Evolutionary conservation across 495 filamentous ascomycete genomes (phyloP), one percentile per base, ranked within the genome.

Genomic region (Neurospora sp.): DNA sequence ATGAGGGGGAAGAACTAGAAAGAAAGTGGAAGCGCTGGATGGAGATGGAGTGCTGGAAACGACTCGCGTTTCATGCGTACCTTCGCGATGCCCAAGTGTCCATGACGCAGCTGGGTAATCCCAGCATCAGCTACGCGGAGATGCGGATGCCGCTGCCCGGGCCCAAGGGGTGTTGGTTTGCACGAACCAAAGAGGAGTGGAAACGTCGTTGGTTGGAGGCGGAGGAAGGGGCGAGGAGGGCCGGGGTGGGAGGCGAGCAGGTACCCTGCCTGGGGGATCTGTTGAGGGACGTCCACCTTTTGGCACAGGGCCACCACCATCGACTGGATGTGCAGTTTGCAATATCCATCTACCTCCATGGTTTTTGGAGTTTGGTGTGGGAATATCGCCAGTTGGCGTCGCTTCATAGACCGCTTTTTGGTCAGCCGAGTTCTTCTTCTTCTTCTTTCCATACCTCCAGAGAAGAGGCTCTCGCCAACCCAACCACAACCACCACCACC

Each of bases 81-180:
- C 72, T 88, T 5, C 85, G 88, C 40, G 89, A 91, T 74, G 79
- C 86, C 3, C 88, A 91, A 72, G 82, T 86, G 0, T 87, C 88
- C 0, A 85, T 91, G 73, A 84, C 87, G 31, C 81, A 89, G 9
- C 83, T 88, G 1, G 82, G 84, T 68, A 88, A 85, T 72, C 86
- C 88, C 0, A 74, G 87, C 10, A 88, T 91, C 74, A 90, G 89
- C 0, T 92, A 91, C 75, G 83, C 89, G 1, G 90, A 92, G 73
- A 75, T 92, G 14, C 85, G 86, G 9, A 79, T 91, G 8, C 87
- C 89, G 3, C 76, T 92, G 14, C 89, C 89, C 0, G 83, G 82
- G 37, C 80, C 85, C 0, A 84, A 85, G 27, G 75, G 82, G 3
- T 76, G 91, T 4, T 92, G 88, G 88, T 82, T 86, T 39, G 89